phyloP scores from a whole-genome alignment of 352 stramenopile species.

The Phytopythium montanum region DNA sequence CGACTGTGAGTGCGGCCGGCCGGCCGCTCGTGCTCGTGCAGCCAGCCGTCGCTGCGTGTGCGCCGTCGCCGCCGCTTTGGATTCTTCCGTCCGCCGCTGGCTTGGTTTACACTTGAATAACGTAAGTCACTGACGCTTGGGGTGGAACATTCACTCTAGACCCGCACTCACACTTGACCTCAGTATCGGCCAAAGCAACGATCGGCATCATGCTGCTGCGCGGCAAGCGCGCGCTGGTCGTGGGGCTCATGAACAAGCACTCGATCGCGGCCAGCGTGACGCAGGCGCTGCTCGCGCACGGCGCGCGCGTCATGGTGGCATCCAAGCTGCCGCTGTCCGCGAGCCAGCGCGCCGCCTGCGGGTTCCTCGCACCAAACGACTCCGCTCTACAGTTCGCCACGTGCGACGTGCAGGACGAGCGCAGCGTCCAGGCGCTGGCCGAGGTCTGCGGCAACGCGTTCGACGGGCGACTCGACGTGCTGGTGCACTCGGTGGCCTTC shows the following conservation, averaged over 20 bases:
- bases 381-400: constrained; percentile 40
- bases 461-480: constrained; percentile 66
- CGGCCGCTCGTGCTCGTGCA: too few species aligned
- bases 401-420: constrained; percentile 76
- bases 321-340: constrained; percentile 51
- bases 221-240: constrained; percentile 76
- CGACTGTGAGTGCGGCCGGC: neutral
- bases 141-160: too few species aligned
- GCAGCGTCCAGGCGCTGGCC: constrained; percentile 51
- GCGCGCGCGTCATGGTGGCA: constrained; percentile 72
- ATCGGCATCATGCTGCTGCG: constrained; percentile 19
- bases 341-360: constrained; percentile 46
- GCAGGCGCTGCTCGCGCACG: constrained; percentile 56
- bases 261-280: constrained; percentile 80
- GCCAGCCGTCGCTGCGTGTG: too few species aligned
- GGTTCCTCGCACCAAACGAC: constrained; percentile 31
- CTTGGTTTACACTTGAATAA: too few species aligned
- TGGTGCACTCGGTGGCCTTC: constrained; percentile 92
- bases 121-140: too few species aligned
- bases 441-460: constrained; percentile 34
- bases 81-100: too few species aligned
- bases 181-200: too few species aligned
- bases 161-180: too few species aligned
- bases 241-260: constrained; percentile 89
- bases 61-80: too few species aligned